These are phyloP conservation scores for Cryptosporidium bovis DNA, from an alignment of 169 alveolate genomes.

Conservation along the genomic window DNA sequence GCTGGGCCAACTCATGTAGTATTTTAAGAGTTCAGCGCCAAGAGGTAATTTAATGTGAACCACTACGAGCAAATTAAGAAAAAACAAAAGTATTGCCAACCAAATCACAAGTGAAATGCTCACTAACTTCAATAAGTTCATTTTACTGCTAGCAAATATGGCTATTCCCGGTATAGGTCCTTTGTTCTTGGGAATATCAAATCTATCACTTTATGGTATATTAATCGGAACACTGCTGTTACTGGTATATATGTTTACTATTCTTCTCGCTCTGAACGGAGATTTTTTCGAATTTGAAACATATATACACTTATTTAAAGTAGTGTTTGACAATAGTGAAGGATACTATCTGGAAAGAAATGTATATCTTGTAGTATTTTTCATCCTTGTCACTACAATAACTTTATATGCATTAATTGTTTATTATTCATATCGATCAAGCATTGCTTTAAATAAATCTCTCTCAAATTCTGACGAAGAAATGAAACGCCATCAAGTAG, in stretches of 20 bases:
- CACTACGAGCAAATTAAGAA: no score
- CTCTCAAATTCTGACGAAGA: no score
- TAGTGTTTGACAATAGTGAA: background rate
- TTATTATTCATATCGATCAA: conserved; percentile 10
- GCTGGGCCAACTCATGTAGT: no score
- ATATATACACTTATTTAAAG: conserved; percentile 1
- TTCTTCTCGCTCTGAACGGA: conserved; percentile 35
- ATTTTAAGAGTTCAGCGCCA: no score
- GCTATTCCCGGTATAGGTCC: conserved; percentile 59
- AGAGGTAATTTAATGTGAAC: no score
- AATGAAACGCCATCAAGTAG: no score
- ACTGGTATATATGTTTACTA: conserved; percentile 13
- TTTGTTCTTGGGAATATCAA: conserved; percentile 35
- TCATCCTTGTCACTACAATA: conserved; percentile 8
- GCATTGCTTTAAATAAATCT: background rate
- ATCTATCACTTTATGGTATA: conserved; percentile 15
- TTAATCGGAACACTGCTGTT: conserved; percentile 2
- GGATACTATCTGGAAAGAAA: conserved; percentile 21
- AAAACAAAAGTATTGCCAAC: no score
- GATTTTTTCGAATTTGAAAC: conserved; percentile 40
- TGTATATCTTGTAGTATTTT: conserved; percentile 1
- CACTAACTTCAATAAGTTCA: background rate
- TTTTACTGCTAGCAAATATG: conserved; percentile 13
- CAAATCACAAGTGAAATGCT: no score
- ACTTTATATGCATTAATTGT: conserved; percentile 14